Percentiles rank a stretch among this genome's conserved stretches.
Evolutionary conservation across 495 filamentous ascomycete species (phyloP).

Genomic region (Xylaria telfairii): DNA sequence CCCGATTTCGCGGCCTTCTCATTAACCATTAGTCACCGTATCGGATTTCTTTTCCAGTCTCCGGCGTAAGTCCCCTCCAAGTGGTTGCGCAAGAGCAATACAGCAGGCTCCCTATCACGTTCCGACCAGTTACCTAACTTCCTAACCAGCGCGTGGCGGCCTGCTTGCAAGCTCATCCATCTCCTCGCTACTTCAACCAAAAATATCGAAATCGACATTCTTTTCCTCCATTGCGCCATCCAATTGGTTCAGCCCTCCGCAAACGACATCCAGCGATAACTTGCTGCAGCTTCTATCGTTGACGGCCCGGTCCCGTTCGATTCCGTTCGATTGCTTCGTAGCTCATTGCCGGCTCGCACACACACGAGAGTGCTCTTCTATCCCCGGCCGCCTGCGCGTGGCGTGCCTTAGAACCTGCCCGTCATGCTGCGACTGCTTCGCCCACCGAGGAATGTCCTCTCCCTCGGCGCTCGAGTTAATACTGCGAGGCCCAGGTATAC

Average conservation of each 20-base stretch:
- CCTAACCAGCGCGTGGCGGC: neutral
- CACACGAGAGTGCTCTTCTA: neutral
- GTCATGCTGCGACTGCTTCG: conserved; percentile 47
- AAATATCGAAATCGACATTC: neutral
- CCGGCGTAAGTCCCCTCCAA: conserved; percentile 7
- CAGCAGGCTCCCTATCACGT: neutral
- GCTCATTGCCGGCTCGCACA: conserved; percentile 14
- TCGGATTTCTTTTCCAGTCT: neutral
- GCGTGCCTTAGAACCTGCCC: conserved; percentile 40
- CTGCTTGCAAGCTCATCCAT: neutral
- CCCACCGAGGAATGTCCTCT: conserved; percentile 31
- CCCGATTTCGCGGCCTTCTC: neutral
- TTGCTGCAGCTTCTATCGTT: neutral
- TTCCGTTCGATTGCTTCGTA: too few relatives aligned
- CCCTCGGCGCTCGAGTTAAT: conserved; percentile 24
- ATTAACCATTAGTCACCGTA: neutral
- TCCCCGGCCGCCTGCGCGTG: conserved; percentile 43
- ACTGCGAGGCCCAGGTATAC: conserved; percentile 5
- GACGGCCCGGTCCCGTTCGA: neutral
- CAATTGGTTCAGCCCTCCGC: neutral
- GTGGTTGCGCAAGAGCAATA: neutral
- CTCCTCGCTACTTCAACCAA: neutral
- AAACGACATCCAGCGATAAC: neutral
- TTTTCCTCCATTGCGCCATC: neutral
- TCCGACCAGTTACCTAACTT: neutral